Evolutionary conservation across 2,329 filamentous ascomycete genomes (phyloP).

Genomic region (Tetracladium maxilliforme): DNA sequence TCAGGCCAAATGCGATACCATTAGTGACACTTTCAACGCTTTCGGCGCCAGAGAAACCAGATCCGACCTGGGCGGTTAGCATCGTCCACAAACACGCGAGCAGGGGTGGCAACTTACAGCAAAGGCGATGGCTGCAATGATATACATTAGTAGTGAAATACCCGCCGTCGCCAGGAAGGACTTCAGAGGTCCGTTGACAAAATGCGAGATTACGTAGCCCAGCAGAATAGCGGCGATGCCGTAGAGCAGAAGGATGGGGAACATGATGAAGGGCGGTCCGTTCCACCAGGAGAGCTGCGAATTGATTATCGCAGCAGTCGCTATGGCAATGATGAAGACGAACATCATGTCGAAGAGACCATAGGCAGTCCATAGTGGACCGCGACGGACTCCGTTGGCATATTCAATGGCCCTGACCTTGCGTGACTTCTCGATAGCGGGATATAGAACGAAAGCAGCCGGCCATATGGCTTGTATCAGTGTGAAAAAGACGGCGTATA

Average conservation of each 20-base stretch:
- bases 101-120: no score
- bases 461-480: constrained; percentile 37
- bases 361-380: constrained; percentile 12
- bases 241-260: constrained; percentile 10
- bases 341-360: constrained; percentile 11
- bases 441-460: constrained; percentile 11
- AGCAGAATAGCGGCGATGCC: constrained; percentile 12
- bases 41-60: no score
- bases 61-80: no score
- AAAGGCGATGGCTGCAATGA: no score
- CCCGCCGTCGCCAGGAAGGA: background rate
- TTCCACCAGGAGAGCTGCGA: background rate
- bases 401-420: constrained; percentile 11
- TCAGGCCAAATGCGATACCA: no score
- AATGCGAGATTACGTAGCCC: constrained; percentile 10
- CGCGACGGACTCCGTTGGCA: constrained; percentile 11
- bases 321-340: constrained; percentile 9
- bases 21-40: no score
- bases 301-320: background rate
- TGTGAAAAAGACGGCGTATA: constrained; percentile 26
- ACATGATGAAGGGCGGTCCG: no score
- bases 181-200: constrained; percentile 3
- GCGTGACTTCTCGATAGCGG: constrained; percentile 10
- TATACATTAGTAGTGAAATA: background rate
- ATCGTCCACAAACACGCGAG: no score